A percentile compares a stretch with the other conserved stretches of the same genome.
phyloP scores from a whole-genome alignment of 257 asterid genomes.

The Nicotiana otophora region DNA sequence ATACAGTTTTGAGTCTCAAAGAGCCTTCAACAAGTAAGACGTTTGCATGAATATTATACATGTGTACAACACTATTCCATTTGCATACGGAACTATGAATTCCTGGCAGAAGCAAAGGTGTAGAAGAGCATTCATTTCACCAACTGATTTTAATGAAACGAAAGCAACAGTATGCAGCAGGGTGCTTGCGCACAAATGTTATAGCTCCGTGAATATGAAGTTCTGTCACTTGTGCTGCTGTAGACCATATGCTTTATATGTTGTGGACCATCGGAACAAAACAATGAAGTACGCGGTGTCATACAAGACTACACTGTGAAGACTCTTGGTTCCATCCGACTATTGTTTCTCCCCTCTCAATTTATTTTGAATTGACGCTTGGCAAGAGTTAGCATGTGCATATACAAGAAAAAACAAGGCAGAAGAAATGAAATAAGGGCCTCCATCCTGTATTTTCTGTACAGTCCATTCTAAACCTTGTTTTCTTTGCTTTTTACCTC shows the following conservation, averaged over 20 bases:
- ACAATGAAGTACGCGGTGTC: not conserved
- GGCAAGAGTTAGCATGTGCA: not conserved
- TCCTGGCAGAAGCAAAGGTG: not conserved
- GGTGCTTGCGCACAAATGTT: not conserved
- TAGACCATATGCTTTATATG: not conserved
- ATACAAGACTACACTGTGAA: not conserved
- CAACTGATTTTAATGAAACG: not conserved
- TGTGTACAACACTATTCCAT: not conserved
- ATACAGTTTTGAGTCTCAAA: conserved; percentile 45
- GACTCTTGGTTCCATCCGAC: not conserved
- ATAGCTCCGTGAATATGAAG: not conserved
- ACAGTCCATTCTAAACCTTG: not conserved
- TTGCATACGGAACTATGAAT: not conserved
- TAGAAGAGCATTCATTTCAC: not conserved
- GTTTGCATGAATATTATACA: not conserved
- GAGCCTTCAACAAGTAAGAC: conserved; percentile 42
- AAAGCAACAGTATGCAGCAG: not conserved
- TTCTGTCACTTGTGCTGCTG: not conserved
- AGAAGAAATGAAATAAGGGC: not conserved
- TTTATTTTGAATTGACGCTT: not conserved
- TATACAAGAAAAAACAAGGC: not conserved
- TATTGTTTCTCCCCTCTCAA: not conserved
- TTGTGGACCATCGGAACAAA: not conserved
- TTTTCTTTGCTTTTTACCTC: not conserved
- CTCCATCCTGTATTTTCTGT: conserved; percentile 13